These are phyloP conservation scores for Bacidia gigantensis DNA, from an alignment of 495 filamentous ascomycete genomes.

Conservation along the genomic window DNA sequence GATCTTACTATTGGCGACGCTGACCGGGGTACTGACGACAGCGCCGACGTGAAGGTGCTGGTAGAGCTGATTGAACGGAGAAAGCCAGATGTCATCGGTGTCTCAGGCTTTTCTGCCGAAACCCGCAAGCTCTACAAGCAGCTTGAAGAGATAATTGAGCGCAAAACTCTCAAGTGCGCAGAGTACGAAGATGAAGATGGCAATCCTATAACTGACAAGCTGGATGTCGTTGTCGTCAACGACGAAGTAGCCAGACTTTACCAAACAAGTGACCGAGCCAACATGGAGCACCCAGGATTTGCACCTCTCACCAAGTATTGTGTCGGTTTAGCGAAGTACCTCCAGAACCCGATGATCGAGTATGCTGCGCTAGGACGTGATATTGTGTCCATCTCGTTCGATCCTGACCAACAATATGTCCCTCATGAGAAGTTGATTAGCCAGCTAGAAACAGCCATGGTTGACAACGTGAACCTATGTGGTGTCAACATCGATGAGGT, in stretches of 20 bases:
- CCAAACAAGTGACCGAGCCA: constrained; percentile 74
- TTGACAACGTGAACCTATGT: constrained; percentile 94
- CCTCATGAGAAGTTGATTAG: constrained; percentile 73
- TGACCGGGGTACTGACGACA: constrained; percentile 49
- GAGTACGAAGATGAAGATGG: constrained; percentile 59
- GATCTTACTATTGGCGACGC: constrained; percentile 60
- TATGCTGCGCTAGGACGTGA: constrained; percentile 86
- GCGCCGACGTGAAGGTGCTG: constrained; percentile 49
- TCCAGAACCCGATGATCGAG: constrained; percentile 89
- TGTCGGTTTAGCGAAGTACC: constrained; percentile 72
- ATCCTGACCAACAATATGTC: constrained; percentile 76
- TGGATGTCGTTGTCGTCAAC: constrained; percentile 86
- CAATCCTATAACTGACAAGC: constrained; percentile 46
- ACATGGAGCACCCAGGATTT: constrained; percentile 64
- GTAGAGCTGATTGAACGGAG: constrained; percentile 58
- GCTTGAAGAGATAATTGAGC: constrained; percentile 57
- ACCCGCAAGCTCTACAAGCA: constrained; percentile 72
- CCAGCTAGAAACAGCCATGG: constrained; percentile 82
- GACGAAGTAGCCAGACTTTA: constrained; percentile 93
- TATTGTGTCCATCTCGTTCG: constrained; percentile 72
- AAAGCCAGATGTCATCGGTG: constrained; percentile 76
- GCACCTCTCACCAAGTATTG: constrained; percentile 71
- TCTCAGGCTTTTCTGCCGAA: constrained; percentile 82
- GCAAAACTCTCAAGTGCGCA: constrained; percentile 58
- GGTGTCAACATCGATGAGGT: constrained; percentile 93